Conservation (phyloP, 2,329 filamentous ascomycete genomes). For the Colletotrichum viniferum region DNA sequence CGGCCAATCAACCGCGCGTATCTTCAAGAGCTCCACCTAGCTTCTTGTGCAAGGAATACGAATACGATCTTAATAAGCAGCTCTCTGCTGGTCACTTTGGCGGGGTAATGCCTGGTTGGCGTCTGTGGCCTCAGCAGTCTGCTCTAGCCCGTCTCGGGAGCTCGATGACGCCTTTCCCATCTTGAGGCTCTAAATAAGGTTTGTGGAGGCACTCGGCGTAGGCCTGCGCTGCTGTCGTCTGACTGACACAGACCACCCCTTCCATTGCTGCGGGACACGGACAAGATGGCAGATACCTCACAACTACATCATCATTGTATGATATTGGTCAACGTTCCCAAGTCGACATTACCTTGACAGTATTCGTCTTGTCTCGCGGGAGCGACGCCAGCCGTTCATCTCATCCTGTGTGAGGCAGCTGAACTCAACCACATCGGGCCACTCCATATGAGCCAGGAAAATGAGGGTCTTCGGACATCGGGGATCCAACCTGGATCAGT, state of each 20-base stretch:
- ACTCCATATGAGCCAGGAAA: neutral
- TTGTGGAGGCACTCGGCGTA: conserved; percentile 3
- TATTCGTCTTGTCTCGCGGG: neutral
- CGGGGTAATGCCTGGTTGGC: neutral
- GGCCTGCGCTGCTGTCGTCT: neutral
- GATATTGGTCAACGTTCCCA: neutral
- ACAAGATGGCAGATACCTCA: neutral
- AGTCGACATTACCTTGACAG: neutral
- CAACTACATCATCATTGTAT: neutral
- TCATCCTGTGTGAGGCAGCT: neutral
- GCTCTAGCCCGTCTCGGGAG: neutral
- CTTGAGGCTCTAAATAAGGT: conserved; percentile 14
- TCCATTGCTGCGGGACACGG: neutral
- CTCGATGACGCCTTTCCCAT: neutral
- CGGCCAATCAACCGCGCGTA: neutral
- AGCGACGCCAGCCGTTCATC: neutral
- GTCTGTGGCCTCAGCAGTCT: neutral
- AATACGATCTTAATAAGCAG: conserved; percentile 11
- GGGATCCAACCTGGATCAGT: neutral
- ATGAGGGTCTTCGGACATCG: neutral
- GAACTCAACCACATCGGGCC: neutral
- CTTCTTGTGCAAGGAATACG: neutral
- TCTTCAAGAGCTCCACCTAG: neutral
- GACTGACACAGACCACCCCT: conserved; percentile 2
- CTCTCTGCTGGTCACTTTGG: neutral